Conservation (phyloP, 2,329 filamentous ascomycete species). For the Celoporthe dispersa region DNA sequence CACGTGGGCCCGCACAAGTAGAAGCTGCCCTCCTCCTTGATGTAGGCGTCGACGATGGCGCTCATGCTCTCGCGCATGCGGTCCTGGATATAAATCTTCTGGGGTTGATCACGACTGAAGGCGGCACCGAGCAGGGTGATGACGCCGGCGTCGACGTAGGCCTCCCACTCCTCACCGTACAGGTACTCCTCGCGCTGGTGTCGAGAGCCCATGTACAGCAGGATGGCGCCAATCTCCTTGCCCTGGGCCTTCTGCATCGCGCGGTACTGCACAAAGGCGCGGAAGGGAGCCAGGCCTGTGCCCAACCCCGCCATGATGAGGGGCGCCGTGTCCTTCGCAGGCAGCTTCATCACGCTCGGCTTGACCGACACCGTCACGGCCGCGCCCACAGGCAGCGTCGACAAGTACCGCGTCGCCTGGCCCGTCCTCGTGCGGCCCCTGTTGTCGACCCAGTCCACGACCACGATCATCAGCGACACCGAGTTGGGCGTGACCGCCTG, state of each 20-base stretch:
- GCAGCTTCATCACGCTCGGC: constrained; percentile 99
- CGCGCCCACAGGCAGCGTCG: constrained; percentile 73
- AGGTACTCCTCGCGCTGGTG: constrained; percentile 99
- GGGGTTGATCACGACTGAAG: constrained; percentile 93
- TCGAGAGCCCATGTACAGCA: constrained; percentile 95
- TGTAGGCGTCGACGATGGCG: constrained; percentile 84
- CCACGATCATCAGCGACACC: constrained; percentile 96
- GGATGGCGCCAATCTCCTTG: constrained; percentile 89
- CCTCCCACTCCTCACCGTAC: constrained; percentile 99
- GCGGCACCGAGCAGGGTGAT: constrained; percentile 92
- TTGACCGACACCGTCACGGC: constrained; percentile 92
- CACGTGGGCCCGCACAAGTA: constrained; percentile 98
- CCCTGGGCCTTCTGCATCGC: constrained; percentile 98
- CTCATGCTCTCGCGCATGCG: constrained; percentile 87
- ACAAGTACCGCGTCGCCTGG: constrained; percentile 90
- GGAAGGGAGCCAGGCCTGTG: constrained; percentile 97
- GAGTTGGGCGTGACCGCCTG: constrained; percentile 89
- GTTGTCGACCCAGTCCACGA: constrained; percentile 92
- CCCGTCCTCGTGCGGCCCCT: constrained; percentile 87
- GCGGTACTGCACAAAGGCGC: constrained; percentile 96
- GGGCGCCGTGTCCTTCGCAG: constrained; percentile 80
- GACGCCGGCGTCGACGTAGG: constrained; percentile 92
- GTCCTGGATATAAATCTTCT: constrained; percentile 99
- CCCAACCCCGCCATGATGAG: constrained; percentile 99
- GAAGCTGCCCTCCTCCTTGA: constrained; percentile 86